These are phyloP conservation scores for Porcisia hertigi DNA, from an alignment of 208 protist species.

Conservation along the genomic window DNA sequence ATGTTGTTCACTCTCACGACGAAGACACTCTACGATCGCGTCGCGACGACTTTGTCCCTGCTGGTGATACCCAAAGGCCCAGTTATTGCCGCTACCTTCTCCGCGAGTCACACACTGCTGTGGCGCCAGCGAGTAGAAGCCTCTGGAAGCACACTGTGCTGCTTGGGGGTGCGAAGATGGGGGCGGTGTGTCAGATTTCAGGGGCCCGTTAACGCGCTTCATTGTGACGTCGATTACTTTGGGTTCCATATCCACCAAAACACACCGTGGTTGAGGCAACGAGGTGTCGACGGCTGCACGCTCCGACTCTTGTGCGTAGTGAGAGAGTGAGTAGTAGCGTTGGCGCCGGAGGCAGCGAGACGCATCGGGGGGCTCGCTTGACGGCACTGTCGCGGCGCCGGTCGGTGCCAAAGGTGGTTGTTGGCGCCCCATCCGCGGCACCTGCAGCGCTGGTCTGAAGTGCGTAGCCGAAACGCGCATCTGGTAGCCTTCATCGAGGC, in stretches of 20 bases:
- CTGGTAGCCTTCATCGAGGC: slow-evolving; percentile 52
- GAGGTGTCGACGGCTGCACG: neutral
- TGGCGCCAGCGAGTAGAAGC: slow-evolving; percentile 45
- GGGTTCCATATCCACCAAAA: slow-evolving; percentile 92
- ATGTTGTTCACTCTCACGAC: slow-evolving; percentile 67
- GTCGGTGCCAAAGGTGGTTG: neutral
- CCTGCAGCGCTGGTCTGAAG: slow-evolving; percentile 47
- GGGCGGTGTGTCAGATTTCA: neutral
- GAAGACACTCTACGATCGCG: slow-evolving; percentile 70
- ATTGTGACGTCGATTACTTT: slow-evolving; percentile 71
- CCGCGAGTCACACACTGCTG: slow-evolving; percentile 74
- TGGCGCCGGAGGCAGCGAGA: slow-evolving; percentile 1
- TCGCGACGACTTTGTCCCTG: slow-evolving; percentile 61
- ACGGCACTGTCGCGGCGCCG: neutral
- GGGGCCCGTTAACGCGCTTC: slow-evolving; percentile 20
- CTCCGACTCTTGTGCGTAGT: slow-evolving; percentile 5
- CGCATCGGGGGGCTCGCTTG: neutral
- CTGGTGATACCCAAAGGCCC: slow-evolving; percentile 83
- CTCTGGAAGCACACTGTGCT: neutral
- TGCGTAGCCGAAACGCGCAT: slow-evolving; percentile 56
- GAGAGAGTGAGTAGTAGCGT: slow-evolving; percentile 30
- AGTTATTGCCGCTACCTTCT: slow-evolving; percentile 91
- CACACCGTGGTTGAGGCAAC: slow-evolving; percentile 67
- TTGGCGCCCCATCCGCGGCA: neutral
- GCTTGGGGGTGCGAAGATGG: neutral